Conservation (phyloP, 2,329 filamentous ascomycete species). For the Ophiobolus disseminans region DNA sequence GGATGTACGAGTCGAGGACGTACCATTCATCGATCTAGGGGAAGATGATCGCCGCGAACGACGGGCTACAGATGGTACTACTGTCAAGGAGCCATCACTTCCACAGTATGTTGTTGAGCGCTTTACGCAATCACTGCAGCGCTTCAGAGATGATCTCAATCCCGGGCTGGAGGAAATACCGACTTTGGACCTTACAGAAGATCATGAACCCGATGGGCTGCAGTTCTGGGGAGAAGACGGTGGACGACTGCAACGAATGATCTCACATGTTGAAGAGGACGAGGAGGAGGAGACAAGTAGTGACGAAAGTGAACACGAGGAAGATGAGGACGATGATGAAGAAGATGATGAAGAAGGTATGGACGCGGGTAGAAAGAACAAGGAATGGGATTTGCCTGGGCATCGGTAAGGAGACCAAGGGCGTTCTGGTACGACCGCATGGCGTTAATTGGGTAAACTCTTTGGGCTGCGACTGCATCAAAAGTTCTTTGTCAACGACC, state of each 20-base stretch:
- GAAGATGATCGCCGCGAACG: slow-evolving; percentile 43
- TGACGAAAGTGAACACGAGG: slow-evolving; percentile 45
- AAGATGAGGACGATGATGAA: slow-evolving; percentile 38
- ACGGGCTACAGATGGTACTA: slow-evolving; percentile 44
- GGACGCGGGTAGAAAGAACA: slow-evolving; percentile 26
- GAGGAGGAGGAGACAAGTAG: slow-evolving; percentile 42
- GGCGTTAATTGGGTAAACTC: not conserved
- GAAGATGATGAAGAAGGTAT: slow-evolving; percentile 37
- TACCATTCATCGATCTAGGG: slow-evolving; percentile 48
- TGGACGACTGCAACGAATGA: slow-evolving; percentile 26
- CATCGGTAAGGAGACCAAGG: slow-evolving; percentile 30
- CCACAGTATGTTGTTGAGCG: slow-evolving; percentile 57
- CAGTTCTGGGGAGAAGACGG: slow-evolving; percentile 46
- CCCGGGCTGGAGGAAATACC: slow-evolving; percentile 44
- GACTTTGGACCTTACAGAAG: slow-evolving; percentile 34
- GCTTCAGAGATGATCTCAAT: slow-evolving; percentile 55
- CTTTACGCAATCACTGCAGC: slow-evolving; percentile 53
- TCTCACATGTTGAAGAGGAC: slow-evolving; percentile 32
- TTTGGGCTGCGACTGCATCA: not conserved
- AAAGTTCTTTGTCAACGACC: too few relatives aligned
- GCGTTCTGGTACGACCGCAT: not conserved
- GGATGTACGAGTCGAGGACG: slow-evolving; percentile 40
- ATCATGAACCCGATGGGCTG: slow-evolving; percentile 37
- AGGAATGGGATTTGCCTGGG: slow-evolving; percentile 46
- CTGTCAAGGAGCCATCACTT: slow-evolving; percentile 48